A percentile compares a stretch with the other conserved stretches of the same genome.
These are phyloP conservation scores for Crassisporium funariophilum DNA, from an alignment of 768 basidiomycete species.

Conservation along the genomic window DNA sequence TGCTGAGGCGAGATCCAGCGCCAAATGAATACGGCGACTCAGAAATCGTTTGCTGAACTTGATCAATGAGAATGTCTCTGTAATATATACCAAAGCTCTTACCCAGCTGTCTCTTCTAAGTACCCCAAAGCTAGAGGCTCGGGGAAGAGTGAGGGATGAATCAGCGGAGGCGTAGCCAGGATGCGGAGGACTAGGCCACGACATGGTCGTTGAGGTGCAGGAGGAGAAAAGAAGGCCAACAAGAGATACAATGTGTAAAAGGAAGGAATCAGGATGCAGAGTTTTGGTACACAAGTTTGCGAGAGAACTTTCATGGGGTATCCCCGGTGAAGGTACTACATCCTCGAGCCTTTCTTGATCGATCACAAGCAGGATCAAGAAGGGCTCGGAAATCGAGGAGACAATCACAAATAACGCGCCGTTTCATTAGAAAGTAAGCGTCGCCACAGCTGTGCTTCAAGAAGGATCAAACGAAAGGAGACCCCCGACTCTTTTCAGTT, in stretches of 20 bases:
- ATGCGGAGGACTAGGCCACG: constrained; percentile 30
- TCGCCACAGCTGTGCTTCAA: constrained; percentile 6
- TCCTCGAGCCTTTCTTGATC: too few relatives aligned
- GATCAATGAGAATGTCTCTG: background rate
- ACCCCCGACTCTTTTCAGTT: constrained; percentile 1
- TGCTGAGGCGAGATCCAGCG: constrained; percentile 40
- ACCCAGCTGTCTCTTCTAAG: constrained; percentile 46
- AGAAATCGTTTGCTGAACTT: constrained; percentile 32
- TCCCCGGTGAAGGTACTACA: too few relatives aligned
- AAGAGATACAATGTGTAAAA: constrained; percentile 12
- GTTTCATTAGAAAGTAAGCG: background rate
- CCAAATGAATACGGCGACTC: constrained; percentile 49
- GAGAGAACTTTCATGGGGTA: too few relatives aligned
- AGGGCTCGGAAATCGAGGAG: too few relatives aligned
- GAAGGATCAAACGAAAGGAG: background rate
- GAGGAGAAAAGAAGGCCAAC: constrained; percentile 15
- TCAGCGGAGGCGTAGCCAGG: constrained; percentile 34
- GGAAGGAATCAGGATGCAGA: too few relatives aligned
- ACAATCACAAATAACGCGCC: too few relatives aligned
- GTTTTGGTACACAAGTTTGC: too few relatives aligned
- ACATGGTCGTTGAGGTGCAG: constrained; percentile 23
- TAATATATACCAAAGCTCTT: constrained; percentile 2
- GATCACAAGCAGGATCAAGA: too few relatives aligned
- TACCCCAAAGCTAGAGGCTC: constrained; percentile 35
- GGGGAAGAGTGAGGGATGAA: constrained; percentile 32